Conservation (phyloP, 768 basidiomycete species). For the Russula vinacea region DNA sequence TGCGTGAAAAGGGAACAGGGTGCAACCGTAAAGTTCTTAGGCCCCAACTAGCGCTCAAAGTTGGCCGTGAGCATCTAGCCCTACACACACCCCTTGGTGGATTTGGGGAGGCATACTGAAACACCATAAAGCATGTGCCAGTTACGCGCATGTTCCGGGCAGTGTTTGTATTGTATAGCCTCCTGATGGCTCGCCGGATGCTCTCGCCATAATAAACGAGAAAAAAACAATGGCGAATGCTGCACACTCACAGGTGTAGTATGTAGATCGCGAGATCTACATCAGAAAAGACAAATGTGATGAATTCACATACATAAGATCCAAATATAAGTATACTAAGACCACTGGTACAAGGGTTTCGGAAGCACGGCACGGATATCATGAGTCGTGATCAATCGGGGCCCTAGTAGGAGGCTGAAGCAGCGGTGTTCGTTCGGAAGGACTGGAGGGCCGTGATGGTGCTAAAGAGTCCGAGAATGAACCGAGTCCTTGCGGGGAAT, state of each 20-base stretch:
- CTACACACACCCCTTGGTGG: not conserved
- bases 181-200: not conserved
- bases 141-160: not conserved
- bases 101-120: not conserved
- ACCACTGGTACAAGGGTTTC: slow-evolving; percentile 20
- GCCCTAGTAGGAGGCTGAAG: slow-evolving; percentile 11
- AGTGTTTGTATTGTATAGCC: slow-evolving; percentile 1
- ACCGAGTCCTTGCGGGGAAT: not conserved
- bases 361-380: slow-evolving; percentile 20
- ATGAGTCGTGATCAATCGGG: slow-evolving; percentile 19
- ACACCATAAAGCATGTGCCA: not conserved
- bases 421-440: slow-evolving; percentile 24
- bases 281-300: slow-evolving; percentile 22
- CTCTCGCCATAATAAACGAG: slow-evolving; percentile 10
- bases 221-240: not conserved
- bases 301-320: slow-evolving; percentile 23
- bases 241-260: not conserved
- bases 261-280: slow-evolving; percentile 2
- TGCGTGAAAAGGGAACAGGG: slow-evolving; percentile 4
- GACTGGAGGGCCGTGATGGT: slow-evolving; percentile 18
- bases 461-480: slow-evolving; percentile 3
- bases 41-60: not conserved
- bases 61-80: not conserved
- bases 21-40: slow-evolving; percentile 4
- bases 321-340: slow-evolving; percentile 27